phyloP scores from a whole-genome alignment of 2,329 filamentous ascomycete species.

The Colletotrichum salicis region DNA sequence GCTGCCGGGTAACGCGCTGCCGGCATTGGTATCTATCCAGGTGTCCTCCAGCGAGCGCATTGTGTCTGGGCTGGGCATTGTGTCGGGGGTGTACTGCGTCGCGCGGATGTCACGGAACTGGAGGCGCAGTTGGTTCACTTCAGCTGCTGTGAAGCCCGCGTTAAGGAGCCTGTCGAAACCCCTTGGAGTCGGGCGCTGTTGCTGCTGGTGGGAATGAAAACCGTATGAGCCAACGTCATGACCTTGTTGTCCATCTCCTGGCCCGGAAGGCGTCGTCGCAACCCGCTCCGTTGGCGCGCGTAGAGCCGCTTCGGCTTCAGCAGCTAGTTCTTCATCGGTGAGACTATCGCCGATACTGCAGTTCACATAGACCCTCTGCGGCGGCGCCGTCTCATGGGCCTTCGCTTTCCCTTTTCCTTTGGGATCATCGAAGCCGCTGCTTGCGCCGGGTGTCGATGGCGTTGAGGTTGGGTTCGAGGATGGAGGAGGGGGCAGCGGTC shows the following conservation, averaged over 20 bases:
- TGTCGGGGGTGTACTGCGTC: conserved; percentile 85
- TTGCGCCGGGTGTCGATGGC: conserved; percentile 34
- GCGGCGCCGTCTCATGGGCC: conserved; percentile 55
- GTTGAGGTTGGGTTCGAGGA: conserved; percentile 60
- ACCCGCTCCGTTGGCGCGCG: conserved; percentile 36
- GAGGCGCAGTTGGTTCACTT: conserved; percentile 84
- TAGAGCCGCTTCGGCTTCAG: conserved; percentile 66
- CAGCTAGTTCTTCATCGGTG: conserved; percentile 73
- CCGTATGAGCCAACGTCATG: not conserved
- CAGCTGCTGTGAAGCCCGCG: conserved; percentile 83
- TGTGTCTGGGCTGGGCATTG: conserved; percentile 82
- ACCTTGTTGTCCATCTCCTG: not conserved
- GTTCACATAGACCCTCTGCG: conserved; percentile 83
- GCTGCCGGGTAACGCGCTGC: conserved; percentile 45
- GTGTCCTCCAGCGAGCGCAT: conserved; percentile 85
- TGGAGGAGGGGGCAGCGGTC: conserved; percentile 67
- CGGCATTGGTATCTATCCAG: conserved; percentile 82
- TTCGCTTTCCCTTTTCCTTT: conserved; percentile 76
- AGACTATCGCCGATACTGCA: conserved; percentile 88
- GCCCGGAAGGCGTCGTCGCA: conserved; percentile 28
- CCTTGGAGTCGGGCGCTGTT: conserved; percentile 50
- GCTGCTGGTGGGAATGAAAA: not conserved
- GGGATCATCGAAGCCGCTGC: conserved; percentile 28
- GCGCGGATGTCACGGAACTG: conserved; percentile 91
- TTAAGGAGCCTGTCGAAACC: conserved; percentile 89